Conservation (phyloP, 495 filamentous ascomycete species). For the Lasiosphaeriaceae sp. region DNA sequence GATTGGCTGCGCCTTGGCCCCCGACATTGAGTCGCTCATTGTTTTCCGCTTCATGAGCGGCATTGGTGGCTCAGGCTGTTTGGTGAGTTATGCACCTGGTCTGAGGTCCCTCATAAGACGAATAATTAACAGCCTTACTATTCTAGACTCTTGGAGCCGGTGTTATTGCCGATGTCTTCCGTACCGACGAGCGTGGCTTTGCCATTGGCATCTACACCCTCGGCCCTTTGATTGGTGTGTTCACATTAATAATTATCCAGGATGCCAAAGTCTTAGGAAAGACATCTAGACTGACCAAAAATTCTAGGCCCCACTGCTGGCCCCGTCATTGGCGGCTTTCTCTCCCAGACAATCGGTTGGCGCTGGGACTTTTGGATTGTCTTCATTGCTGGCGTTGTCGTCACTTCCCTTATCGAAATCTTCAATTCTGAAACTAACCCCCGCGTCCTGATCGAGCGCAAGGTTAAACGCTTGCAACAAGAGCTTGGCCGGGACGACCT, state of each 20-base stretch:
- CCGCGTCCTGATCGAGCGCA: conserved; percentile 47
- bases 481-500: conserved; percentile 35
- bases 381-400: conserved; percentile 41
- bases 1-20: conserved; percentile 65
- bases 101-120: not conserved
- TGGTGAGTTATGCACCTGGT: conserved; percentile 14
- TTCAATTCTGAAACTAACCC: conserved; percentile 55
- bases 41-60: conserved; percentile 65
- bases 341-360: conserved; percentile 53
- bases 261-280: conserved; percentile 30
- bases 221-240: conserved; percentile 42
- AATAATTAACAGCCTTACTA: no score
- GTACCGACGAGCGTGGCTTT: conserved; percentile 48
- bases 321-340: conserved; percentile 50
- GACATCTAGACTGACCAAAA: not conserved
- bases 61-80: conserved; percentile 28
- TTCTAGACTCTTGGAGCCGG: conserved; percentile 49
- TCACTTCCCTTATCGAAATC: conserved; percentile 40
- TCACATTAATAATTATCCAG: conserved; percentile 19
- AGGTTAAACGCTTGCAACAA: conserved; percentile 38
- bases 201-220: conserved; percentile 53
- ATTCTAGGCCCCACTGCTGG: conserved; percentile 46
- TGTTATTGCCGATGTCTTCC: conserved; percentile 57
- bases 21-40: conserved; percentile 54
- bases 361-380: conserved; percentile 62